These are phyloP conservation scores for Lomentospora prolificans DNA, from an alignment of 2,329 filamentous ascomycete genomes.

Conservation along the genomic window DNA sequence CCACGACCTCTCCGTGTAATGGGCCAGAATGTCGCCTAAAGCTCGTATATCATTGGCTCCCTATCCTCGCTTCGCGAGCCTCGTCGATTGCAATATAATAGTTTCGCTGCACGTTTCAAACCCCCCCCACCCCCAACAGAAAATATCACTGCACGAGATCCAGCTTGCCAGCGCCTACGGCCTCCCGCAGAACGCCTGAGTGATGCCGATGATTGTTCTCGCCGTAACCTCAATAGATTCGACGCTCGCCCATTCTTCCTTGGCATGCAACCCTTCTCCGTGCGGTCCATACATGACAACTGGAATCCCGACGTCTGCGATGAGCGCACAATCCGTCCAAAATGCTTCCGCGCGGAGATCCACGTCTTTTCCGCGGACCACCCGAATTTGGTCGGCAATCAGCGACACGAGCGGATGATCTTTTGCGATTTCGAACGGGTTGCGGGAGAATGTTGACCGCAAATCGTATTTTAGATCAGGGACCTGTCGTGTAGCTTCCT, in stretches of 20 bases:
- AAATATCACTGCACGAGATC: no score
- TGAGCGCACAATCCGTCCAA: conserved; percentile 42
- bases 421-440: conserved; percentile 27
- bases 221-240: conserved; percentile 28
- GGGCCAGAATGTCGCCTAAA: no score
- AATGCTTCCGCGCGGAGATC: conserved; percentile 23
- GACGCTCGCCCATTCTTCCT: conserved; percentile 38
- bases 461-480: conserved; percentile 30
- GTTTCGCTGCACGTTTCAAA: no score
- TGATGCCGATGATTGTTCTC: conserved; percentile 17
- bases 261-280: conserved; percentile 38
- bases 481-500: conserved; percentile 20
- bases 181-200: conserved; percentile 20
- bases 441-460: conserved; percentile 29
- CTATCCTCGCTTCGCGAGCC: no score
- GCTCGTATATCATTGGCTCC: no score
- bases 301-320: conserved; percentile 33
- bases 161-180: no score
- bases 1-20: no score
- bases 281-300: conserved; percentile 35
- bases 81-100: no score
- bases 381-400: conserved; percentile 18
- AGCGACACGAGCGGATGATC: conserved; percentile 30
- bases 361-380: conserved; percentile 18
- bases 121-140: no score